phyloP scores from a whole-genome alignment of 2,329 filamentous ascomycete genomes.

The Trichoderma cornu-damae region DNA sequence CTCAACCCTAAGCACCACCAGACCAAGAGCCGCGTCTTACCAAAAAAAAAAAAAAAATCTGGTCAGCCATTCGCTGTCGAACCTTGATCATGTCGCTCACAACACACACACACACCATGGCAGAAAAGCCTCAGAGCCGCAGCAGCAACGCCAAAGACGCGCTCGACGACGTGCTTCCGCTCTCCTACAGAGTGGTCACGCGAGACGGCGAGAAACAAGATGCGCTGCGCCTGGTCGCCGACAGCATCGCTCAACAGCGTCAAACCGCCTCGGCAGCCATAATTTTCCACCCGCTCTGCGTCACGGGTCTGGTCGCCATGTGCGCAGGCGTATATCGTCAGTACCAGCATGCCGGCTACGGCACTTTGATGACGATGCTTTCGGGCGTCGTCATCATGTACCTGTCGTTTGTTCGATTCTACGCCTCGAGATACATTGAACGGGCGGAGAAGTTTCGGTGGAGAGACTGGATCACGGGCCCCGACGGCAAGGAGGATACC shows the following conservation, averaged over 20 bases:
- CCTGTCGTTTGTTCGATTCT: slow-evolving; percentile 55
- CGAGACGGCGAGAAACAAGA: slow-evolving; percentile 55
- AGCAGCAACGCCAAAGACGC: not conserved
- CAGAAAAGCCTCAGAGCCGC: not conserved
- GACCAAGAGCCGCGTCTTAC: not conserved
- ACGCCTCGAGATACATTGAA: slow-evolving; percentile 57
- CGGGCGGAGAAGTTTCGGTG: slow-evolving; percentile 59
- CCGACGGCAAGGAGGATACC: slow-evolving; percentile 42
- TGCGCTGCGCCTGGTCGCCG: slow-evolving; percentile 68
- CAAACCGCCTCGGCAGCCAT: slow-evolving; percentile 60
- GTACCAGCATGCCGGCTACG: slow-evolving; percentile 31
- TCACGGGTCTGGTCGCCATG: slow-evolving; percentile 42
- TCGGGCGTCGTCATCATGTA: slow-evolving; percentile 58
- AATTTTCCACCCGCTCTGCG: slow-evolving; percentile 55
- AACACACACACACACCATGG: slow-evolving; percentile 18
- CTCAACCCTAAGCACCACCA: not conserved
- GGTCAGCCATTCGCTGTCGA: not conserved
- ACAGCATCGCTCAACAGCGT: slow-evolving; percentile 78
- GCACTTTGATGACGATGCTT: slow-evolving; percentile 49
- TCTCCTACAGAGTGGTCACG: slow-evolving; percentile 54
- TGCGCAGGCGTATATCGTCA: slow-evolving; percentile 40
- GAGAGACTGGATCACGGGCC: slow-evolving; percentile 49
- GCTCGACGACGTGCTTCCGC: slow-evolving; percentile 46
- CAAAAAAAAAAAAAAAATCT: too few species aligned
- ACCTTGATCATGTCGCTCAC: slow-evolving; percentile 19